Base-by-base conservation (phyloP, 2,329 filamentous ascomycete genomes). In the Fusarium sarcochroum region DNA sequence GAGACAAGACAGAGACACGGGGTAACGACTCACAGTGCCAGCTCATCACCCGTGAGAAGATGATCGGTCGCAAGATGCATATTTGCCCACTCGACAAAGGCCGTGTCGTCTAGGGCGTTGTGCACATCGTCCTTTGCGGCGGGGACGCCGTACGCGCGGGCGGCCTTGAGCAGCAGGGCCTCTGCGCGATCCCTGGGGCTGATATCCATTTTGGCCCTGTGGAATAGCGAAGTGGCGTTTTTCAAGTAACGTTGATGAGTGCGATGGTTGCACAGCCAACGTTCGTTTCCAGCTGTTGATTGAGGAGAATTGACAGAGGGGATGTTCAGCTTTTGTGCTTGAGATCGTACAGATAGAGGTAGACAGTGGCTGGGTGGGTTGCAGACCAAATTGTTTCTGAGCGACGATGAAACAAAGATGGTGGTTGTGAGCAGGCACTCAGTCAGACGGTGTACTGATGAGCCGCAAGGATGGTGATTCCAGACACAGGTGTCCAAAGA, bases 31-130 rank as follows among this genome's bases (percentile, higher is more conserved):
- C 78, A 89, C 87, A 85, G 73, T 46, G 81, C 80, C 61, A 87
- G 77, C 76, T 89, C 87, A 70, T 88, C 84, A 56, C 78, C 79
- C 42, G 83, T 85, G 40, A 89, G 77, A 14, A 89, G 79, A 25
- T 85, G 87, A 63, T 88, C 85, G 3, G 78, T 72, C 14, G 76
- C 76, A 34, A 89, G 78, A 71, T 87, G 84, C 66, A 80, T 73
- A 27, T 78, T 74, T 17, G 83, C 82, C 87, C 87, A 89, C 45
- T 81, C 81, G 5, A 76, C 74, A 45, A 86, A 77, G 6, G 76
- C 73, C 5, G 77, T 69, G 32, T 83, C 79, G 14, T 73, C 62
- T 37, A 85, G 72, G 37, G 78, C 80, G 15, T 73, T 71, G 51
- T 77, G 77, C 40, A 85, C 73, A 35, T 79, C 77, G 56, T 84